These are phyloP conservation scores for Metschnikowia rubicola DNA, from an alignment of 805 yeast species.

Conservation along the genomic window DNA sequence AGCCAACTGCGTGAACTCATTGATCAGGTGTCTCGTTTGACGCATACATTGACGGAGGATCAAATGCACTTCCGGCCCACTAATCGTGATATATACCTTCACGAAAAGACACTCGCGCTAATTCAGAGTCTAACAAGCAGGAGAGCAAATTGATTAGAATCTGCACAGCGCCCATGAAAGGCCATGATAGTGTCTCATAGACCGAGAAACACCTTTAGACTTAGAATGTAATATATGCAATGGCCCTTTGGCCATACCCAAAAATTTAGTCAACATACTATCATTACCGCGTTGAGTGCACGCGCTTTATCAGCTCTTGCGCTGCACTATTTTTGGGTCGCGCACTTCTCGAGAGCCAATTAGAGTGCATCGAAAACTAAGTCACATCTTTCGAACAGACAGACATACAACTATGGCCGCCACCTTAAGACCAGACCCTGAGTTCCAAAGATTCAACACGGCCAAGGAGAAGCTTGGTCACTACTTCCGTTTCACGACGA, in stretches of 20 bases:
- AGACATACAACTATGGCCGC: conserved; percentile 32
- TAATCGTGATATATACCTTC: conserved; percentile 39
- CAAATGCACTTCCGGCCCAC: conserved; percentile 27
- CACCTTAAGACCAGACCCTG: conserved; percentile 43
- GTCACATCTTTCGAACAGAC: not conserved
- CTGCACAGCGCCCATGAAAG: not conserved
- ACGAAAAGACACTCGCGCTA: conserved; percentile 30
- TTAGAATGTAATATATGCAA: too few relatives aligned
- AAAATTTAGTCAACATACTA: too few relatives aligned
- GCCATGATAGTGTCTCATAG: too few relatives aligned
- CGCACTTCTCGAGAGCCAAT: conserved; percentile 18
- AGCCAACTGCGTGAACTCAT: conserved; percentile 41
- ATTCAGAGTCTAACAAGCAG: not conserved
- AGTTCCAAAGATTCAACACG: conserved; percentile 38
- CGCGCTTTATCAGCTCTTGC: too few relatives aligned
- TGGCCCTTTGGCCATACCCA: too few relatives aligned
- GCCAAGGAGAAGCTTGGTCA: conserved; percentile 42
- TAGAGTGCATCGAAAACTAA: conserved; percentile 13
- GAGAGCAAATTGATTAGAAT: not conserved
- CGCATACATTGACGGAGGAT: conserved; percentile 22
- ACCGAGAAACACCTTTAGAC: too few relatives aligned
- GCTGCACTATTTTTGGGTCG: conserved; percentile 7
- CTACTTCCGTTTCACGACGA: conserved; percentile 41
- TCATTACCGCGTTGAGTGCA: too few relatives aligned
- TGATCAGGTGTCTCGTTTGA: conserved; percentile 25